Evolutionary conservation across 139 green algal genomes (phyloP), one percentile per base, ranked within the genome.

Genomic region (Tetradesmus obliquus): DNA sequence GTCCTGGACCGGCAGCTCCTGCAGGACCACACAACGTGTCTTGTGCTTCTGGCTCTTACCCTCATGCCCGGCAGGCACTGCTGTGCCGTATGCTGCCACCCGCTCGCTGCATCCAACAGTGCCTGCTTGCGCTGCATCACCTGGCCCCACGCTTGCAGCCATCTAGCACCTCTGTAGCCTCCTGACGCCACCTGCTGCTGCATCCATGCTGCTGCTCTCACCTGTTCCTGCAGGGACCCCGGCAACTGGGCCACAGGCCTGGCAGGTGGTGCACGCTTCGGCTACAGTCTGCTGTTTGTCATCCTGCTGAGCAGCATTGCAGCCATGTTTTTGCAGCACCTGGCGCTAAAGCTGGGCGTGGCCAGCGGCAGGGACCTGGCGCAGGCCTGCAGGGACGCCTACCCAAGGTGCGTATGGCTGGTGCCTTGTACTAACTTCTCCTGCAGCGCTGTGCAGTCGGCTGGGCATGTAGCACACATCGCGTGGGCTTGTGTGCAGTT

Each of bases 181-280:
- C 32, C 62, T 12, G 12, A 72, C 62, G 12, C 62, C 10, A 72
- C 13, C 62, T 15, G 57, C 8, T 66, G 9, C 57, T 66, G 57
- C 57, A 66, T 9, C 8, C 8, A 13, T 66, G 7, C 60, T 76
- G 66, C 17, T 97, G 58, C 97, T 95, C 0, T 98, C 97, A 84
- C 86, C 98, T 53, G 3, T 22, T 45, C 20, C 60, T 81, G 80
- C 80, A 92, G 88, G 88, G 97, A 99, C 91, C 97, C 98, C 2
- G 98, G 98, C 3, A 99, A 99, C 92, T 94, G 99, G 86, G 96
- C 99, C 87, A 94, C 90, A 24, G 96, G 98, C 86, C 90, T 99
- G n/a, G 96, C 98, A 79, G 95, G 95, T n/a, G 97, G 97, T 2
- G 94, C 94, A 1, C 91, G 91, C 9, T 94, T 94, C 32, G 94